Evolutionary conservation across 192 early-diverging fungal species (phyloP).

Genomic region (Backusella westeae): DNA sequence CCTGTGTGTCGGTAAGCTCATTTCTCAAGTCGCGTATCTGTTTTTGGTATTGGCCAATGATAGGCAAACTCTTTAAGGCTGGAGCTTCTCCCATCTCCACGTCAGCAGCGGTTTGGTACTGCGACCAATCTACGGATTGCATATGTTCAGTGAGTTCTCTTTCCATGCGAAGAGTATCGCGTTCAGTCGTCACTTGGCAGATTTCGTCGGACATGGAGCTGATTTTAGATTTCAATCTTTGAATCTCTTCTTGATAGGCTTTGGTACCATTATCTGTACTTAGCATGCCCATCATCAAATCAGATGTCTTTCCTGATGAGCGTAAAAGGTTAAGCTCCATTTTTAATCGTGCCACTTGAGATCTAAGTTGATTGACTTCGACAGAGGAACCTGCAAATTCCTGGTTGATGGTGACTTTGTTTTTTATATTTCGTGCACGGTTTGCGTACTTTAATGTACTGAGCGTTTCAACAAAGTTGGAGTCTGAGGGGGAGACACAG

Average conservation of each 20-base stretch:
- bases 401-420: conserved; percentile 60
- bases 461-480: conserved; percentile 83
- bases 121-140: background rate
- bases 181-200: conserved; percentile 39
- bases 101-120: background rate
- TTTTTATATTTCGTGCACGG: conserved; percentile 94
- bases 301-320: background rate
- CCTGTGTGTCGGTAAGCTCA: conserved; percentile 32
- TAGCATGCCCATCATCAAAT: background rate
- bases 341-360: conserved; percentile 47
- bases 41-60: conserved; percentile 24
- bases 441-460: conserved; percentile 97
- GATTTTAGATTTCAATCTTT: conserved; percentile 43
- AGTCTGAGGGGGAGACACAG: conserved; percentile 85
- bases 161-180: conserved; percentile 50
- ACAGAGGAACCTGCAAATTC: conserved; percentile 43
- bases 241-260: conserved; percentile 28
- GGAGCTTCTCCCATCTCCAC: background rate
- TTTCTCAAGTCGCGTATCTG: conserved; percentile 28
- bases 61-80: background rate
- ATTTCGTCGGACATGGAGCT: conserved; percentile 39
- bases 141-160: conserved; percentile 22
- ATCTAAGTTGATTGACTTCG: conserved; percentile 50
- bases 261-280: background rate
- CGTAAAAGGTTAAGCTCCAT: conserved; percentile 36